Evolutionary conservation across 2,329 filamentous ascomycete species (phyloP), one percentile per base, ranked within the genome.

Genomic region (Gnomoniopsis sp.): DNA sequence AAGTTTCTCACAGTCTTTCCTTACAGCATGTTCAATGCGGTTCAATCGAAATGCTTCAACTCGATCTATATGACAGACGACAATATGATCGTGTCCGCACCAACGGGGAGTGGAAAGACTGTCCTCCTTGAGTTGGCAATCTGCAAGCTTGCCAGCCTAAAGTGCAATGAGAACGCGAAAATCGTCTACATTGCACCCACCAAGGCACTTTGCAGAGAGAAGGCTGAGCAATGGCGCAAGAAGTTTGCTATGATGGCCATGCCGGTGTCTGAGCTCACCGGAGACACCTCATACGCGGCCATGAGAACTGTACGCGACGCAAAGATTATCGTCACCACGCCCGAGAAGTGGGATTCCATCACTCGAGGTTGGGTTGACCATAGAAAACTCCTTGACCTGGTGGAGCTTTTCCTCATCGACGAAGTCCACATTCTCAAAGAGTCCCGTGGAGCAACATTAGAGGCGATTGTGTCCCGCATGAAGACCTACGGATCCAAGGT

Each of bases 271-370:
- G 90, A 95, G 69, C 79, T 96, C 58, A 96, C 91, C 3, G 91
- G 91, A 1, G 91, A 96, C 68, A 93, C 89, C 0, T 87, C 89
- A 41, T 77, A 82, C 53, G 73, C 76, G 6, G 86, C 93, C 64
- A 78, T 92, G 60, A 79, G 79, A 22, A 84, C 81, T 55, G 88
- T 93, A 6, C 87, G 91, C 61, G 84, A 79, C 65, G 90, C 90
- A 3, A 87, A 87, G 49, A 90, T 96, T 63, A 93, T 96, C 64
- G 82, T 96, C 62, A 95, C 91, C 0, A 96, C 91, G 0, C 91
- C 91, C 0, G 91, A 96, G 72, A 96, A 96, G 68, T 96, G 91
- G 91, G 91, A 96, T 69, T 93, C 90, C 60, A 87, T 95, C 70
- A 96, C 91, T 0, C 81, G 91, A 19, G 93, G 91, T 68, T 96